Evolutionary conservation across 2,329 filamentous ascomycete genomes (phyloP).

Genomic region (Knufia fluminis): DNA sequence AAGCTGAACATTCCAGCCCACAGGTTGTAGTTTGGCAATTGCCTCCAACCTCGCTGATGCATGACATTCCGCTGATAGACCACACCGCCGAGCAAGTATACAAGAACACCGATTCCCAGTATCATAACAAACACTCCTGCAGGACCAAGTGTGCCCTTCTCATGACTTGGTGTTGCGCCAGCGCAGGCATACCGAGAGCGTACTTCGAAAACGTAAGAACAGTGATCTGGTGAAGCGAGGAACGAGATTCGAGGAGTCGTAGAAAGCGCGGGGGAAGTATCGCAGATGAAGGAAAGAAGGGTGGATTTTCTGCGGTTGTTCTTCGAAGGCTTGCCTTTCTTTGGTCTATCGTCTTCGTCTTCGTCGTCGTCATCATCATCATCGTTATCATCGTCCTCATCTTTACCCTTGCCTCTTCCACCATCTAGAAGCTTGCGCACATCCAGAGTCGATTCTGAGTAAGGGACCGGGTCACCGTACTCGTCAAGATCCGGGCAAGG

Average conservation of each 20-base stretch:
- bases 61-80: conserved; percentile 93
- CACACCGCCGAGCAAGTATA: conserved; percentile 84
- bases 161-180: conserved; percentile 43
- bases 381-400: conserved; percentile 24
- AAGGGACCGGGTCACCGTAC: conserved; percentile 16
- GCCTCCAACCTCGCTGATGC: conserved; percentile 89
- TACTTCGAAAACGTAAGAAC: conserved; percentile 91
- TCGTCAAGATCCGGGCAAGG: conserved; percentile 45
- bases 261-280: conserved; percentile 57
- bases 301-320: conserved; percentile 58
- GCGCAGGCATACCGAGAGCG: conserved; percentile 77
- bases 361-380: conserved; percentile 31
- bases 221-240: conserved; percentile 80
- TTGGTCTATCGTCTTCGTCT: conserved; percentile 26
- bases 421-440: conserved; percentile 15
- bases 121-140: conserved; percentile 84
- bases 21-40: conserved; percentile 85
- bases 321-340: conserved; percentile 6
- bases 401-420: conserved; percentile 3
- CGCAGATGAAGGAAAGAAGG: conserved; percentile 87
- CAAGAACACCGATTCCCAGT: conserved; percentile 63
- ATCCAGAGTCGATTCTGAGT: conserved; percentile 10
- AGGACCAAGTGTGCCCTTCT: conserved; percentile 53
- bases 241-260: conserved; percentile 53
- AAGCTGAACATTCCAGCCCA: conserved; percentile 86